Evolutionary conservation across 345 rosid species (phyloP).

Genomic region (Gynandropsis gynandra): DNA sequence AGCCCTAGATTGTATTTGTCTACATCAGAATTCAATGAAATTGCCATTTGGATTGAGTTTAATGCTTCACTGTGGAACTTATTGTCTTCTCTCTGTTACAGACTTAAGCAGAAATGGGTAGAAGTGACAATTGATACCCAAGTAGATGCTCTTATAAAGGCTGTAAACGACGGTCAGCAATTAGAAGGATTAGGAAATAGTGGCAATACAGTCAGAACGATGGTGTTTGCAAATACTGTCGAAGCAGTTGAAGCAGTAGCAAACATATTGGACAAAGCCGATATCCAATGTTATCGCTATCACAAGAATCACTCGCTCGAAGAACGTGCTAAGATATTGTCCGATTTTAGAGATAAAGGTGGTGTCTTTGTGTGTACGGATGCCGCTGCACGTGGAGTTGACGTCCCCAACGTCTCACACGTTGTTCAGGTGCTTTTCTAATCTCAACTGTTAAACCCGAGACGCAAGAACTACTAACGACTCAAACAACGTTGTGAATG

Average conservation of each 20-base stretch:
- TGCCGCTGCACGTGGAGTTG: constrained; percentile 98
- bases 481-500: neutral
- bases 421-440: constrained; percentile 71
- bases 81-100: constrained; percentile 31
- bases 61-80: neutral
- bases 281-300: constrained; percentile 65
- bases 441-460: neutral
- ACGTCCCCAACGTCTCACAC: constrained; percentile 83
- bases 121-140: constrained; percentile 79
- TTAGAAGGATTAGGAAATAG: constrained; percentile 21
- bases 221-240: constrained; percentile 92
- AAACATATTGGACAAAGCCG: constrained; percentile 65
- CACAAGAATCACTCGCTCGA: constrained; percentile 80
- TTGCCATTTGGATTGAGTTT: too few relatives aligned
- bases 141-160: constrained; percentile 76
- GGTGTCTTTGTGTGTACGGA: constrained; percentile 93
- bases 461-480: neutral
- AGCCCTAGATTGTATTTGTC: too few relatives aligned
- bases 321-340: constrained; percentile 59
- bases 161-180: constrained; percentile 44
- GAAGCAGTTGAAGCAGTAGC: constrained; percentile 87
- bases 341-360: constrained; percentile 63
- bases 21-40: too few relatives aligned
- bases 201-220: constrained; percentile 48
- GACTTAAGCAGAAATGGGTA: constrained; percentile 78